These are phyloP conservation scores for Chaetomiaceae sp. DNA, from an alignment of 2,329 filamentous ascomycete species.

Conservation along the genomic window DNA sequence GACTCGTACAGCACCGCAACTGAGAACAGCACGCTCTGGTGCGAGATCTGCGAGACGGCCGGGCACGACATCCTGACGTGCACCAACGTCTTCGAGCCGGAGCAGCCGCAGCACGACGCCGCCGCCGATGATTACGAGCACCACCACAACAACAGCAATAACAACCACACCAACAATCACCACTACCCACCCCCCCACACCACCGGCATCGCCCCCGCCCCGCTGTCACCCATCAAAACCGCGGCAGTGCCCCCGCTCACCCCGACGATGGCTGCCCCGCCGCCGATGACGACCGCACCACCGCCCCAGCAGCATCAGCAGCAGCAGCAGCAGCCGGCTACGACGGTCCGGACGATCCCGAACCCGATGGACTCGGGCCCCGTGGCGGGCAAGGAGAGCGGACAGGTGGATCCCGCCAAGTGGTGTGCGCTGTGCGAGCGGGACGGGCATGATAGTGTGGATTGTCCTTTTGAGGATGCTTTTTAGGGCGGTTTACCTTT, in stretches of 20 bases:
- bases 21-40: slow-evolving; percentile 74
- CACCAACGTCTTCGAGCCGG: slow-evolving; percentile 74
- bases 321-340: slow-evolving; percentile 36
- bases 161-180: background rate
- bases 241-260: slow-evolving; percentile 36
- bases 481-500: slow-evolving; percentile 39
- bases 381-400: slow-evolving; percentile 72
- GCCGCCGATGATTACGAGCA: slow-evolving; percentile 19
- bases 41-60: slow-evolving; percentile 88
- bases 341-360: slow-evolving; percentile 42
- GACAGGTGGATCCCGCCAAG: slow-evolving; percentile 74
- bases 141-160: background rate
- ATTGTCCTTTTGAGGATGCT: slow-evolving; percentile 86
- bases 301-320: slow-evolving; percentile 24
- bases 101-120: slow-evolving; percentile 21
- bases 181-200: too few relatives aligned
- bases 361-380: slow-evolving; percentile 63
- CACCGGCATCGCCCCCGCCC: slow-evolving; percentile 44
- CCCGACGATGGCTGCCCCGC: background rate
- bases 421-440: slow-evolving; percentile 97
- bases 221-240: slow-evolving; percentile 47
- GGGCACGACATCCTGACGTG: slow-evolving; percentile 94
- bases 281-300: background rate
- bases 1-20: slow-evolving; percentile 65
- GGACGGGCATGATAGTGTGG: slow-evolving; percentile 93